Percentiles rank a stretch among this genome's conserved stretches.
Conservation (phyloP, 192 early-diverging fungal genomes). For the Spinellus fusiger region DNA sequence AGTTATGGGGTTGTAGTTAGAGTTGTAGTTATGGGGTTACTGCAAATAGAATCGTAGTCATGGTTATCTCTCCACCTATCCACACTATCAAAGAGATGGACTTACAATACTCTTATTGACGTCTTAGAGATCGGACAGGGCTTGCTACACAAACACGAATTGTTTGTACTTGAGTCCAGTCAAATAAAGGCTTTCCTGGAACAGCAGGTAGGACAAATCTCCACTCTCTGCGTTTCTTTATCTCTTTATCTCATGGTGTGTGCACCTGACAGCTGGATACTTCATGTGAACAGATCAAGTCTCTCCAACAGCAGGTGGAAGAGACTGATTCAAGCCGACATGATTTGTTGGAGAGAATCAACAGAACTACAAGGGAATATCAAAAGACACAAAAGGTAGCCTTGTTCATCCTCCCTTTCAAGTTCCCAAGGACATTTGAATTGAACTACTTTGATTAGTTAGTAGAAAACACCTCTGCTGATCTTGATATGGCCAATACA, state of each 20-base stretch:
- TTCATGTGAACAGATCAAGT: slow-evolving; percentile 7
- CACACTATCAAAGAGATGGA: no score
- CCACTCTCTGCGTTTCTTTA: no score
- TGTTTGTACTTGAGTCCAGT: slow-evolving; percentile 7
- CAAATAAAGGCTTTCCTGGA: slow-evolving; percentile 11
- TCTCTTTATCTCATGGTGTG: neutral
- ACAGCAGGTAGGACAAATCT: slow-evolving; percentile 12
- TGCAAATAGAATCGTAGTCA: neutral
- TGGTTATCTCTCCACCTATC: neutral
- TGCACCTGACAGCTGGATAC: neutral
- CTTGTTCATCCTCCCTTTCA: neutral
- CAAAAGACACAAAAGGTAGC: slow-evolving; percentile 27
- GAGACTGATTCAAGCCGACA: slow-evolving; percentile 12
- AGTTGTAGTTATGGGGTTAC: no score
- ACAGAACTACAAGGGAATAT: slow-evolving; percentile 9
- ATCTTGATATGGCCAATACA: slow-evolving; percentile 17
- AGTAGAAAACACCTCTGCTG: slow-evolving; percentile 1
- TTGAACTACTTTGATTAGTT: slow-evolving; percentile 3
- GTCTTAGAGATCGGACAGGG: slow-evolving; percentile 22
- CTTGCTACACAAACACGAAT: slow-evolving; percentile 21
- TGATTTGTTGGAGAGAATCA: slow-evolving; percentile 9
- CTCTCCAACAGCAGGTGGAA: neutral
- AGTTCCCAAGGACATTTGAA: neutral
- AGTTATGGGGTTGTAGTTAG: no score
- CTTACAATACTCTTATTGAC: neutral